A percentile compares a stretch with the other conserved stretches of the same genome.
Evolutionary conservation across 305 asterid species (phyloP).

Genomic region (Rubia balearica): DNA sequence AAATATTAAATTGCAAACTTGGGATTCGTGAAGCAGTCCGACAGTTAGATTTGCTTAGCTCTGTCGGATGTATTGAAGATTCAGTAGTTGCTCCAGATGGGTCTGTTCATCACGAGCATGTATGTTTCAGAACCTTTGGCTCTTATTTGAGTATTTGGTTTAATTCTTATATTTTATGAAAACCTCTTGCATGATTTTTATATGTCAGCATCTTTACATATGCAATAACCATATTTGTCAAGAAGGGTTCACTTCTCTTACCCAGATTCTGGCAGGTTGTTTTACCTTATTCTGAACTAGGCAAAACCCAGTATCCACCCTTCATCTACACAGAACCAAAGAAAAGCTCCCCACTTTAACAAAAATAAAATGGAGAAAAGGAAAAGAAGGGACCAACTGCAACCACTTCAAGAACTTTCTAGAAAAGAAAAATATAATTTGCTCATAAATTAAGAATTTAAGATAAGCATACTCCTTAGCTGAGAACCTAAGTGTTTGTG

Average conservation of each 20-base stretch:
- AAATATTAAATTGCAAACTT: constrained; percentile 79
- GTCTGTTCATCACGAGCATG: constrained; percentile 88
- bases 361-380: neutral
- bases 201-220: neutral
- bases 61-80: constrained; percentile 59
- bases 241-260: neutral
- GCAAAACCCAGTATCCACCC: neutral
- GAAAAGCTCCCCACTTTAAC: neutral
- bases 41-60: constrained; percentile 74
- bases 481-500: constrained; percentile 9
- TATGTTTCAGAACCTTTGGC: constrained; percentile 25
- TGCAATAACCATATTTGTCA: neutral
- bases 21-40: constrained; percentile 89
- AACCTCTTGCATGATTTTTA: neutral
- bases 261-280: constrained; percentile 3
- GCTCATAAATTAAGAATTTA: neutral
- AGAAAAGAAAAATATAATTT: neutral
- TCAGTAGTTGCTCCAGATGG: constrained; percentile 76
- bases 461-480: neutral
- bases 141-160: neutral
- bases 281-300: neutral
- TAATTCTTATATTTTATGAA: neutral
- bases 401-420: neutral
- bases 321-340: neutral
- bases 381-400: neutral